These are phyloP conservation scores for Phaeosphaeria sp. DNA, from an alignment of 2,329 filamentous ascomycete genomes.

Conservation along the genomic window DNA sequence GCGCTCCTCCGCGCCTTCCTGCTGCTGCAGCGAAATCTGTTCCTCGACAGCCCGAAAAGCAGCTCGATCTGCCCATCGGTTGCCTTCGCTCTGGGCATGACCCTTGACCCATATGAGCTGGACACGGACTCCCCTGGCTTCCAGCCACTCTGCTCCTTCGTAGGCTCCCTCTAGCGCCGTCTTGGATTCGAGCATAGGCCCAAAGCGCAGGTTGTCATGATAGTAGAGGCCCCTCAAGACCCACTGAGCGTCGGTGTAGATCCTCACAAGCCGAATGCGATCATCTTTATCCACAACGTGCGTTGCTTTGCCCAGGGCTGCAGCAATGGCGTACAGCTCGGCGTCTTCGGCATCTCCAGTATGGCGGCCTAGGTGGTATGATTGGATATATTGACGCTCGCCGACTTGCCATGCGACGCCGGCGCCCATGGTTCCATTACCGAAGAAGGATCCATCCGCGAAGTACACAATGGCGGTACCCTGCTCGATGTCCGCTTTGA, in stretches of 20 bases:
- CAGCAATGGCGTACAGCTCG: constrained; percentile 14
- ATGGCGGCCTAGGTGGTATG: not conserved
- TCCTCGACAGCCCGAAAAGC: not conserved
- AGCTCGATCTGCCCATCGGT: constrained; percentile 7
- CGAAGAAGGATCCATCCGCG: constrained; percentile 6
- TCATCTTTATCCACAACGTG: not conserved
- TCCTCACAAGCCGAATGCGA: not conserved
- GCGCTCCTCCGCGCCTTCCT: too few species aligned
- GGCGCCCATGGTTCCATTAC: constrained; percentile 2
- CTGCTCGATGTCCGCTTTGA: not conserved
- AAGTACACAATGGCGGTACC: constrained; percentile 1
- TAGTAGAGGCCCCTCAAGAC: not conserved
- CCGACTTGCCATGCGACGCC: constrained; percentile 4
- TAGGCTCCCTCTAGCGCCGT: constrained; percentile 1
- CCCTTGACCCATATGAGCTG: constrained; percentile 23
- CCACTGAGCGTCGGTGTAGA: constrained; percentile 5
- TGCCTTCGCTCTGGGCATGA: constrained; percentile 7
- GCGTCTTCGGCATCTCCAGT: constrained; percentile 5
- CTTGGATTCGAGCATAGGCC: not conserved
- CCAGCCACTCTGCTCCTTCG: constrained; percentile 9
- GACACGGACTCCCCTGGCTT: not conserved
- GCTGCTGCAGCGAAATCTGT: not conserved
- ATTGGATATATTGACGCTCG: not conserved
- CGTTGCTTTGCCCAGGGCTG: constrained; percentile 8
- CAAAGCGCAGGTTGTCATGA: too few species aligned